A percentile compares a stretch with the other conserved stretches of the same genome.
phyloP scores from a whole-genome alignment of 805 yeast genomes.

The Wickerhamiella kurtzmanii region DNA sequence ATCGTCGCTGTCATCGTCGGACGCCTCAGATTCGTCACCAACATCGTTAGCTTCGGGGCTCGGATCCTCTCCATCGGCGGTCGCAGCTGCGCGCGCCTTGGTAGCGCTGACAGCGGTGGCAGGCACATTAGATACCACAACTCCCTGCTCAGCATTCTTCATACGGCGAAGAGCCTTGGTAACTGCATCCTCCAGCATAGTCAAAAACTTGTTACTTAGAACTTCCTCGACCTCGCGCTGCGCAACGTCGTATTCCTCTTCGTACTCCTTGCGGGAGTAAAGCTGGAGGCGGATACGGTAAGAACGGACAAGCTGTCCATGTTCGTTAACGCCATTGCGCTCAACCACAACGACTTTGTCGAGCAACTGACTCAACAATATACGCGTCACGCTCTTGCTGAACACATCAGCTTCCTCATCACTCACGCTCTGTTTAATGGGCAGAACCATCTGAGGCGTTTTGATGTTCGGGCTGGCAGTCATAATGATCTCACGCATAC shows the following conservation, averaged over 20 bases:
- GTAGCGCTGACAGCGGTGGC: constrained; percentile 50
- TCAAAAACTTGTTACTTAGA: constrained; percentile 51
- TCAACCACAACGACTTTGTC: constrained; percentile 78
- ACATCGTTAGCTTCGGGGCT: constrained; percentile 24
- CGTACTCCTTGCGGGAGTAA: constrained; percentile 64
- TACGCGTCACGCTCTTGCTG: constrained; percentile 79
- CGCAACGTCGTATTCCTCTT: constrained; percentile 75
- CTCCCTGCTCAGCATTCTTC: constrained; percentile 33
- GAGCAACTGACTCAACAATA: constrained; percentile 75
- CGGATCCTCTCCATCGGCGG: constrained; percentile 16
- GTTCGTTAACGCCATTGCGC: constrained; percentile 54
- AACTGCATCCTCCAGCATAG: constrained; percentile 56
- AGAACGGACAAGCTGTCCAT: constrained; percentile 43
- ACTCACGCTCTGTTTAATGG: constrained; percentile 62
- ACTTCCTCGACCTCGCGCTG: constrained; percentile 64
- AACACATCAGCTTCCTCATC: constrained; percentile 85
- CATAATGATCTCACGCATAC: constrained; percentile 99
- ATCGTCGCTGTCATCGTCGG: constrained; percentile 61
- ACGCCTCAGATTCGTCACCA: constrained; percentile 59
- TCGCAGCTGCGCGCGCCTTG: constrained; percentile 14
- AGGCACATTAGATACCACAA: constrained; percentile 27
- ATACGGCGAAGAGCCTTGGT: constrained; percentile 73
- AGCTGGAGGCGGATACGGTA: constrained; percentile 65
- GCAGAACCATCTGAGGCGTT: constrained; percentile 98
- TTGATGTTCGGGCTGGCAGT: constrained; percentile 90